phyloP scores from a whole-genome alignment of 805 yeast genomes.

The Starmerella geochares region DNA sequence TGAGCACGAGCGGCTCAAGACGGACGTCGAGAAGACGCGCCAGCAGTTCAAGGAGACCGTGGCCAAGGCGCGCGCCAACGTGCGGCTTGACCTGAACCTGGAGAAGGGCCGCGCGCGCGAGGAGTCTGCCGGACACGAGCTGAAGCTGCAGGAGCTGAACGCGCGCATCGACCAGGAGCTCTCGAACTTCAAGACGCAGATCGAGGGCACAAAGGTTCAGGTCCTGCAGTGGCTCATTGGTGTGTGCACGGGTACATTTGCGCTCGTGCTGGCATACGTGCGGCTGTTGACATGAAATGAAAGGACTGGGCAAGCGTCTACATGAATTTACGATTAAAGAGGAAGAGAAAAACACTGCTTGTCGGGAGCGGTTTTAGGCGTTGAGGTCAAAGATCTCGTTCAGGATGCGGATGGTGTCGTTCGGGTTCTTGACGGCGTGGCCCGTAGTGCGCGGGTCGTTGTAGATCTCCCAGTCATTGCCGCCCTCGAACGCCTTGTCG shows the following conservation, averaged over 20 bases:
- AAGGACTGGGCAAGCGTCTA: background rate
- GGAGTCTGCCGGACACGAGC: slow-evolving; percentile 83
- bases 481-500: slow-evolving; percentile 92
- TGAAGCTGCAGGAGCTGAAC: slow-evolving; percentile 88
- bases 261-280: slow-evolving; percentile 82
- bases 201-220: slow-evolving; percentile 89
- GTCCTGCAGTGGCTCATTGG: slow-evolving; percentile 98
- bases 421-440: slow-evolving; percentile 83
- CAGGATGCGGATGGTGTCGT: slow-evolving; percentile 75
- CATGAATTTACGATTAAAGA: background rate
- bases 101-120: slow-evolving; percentile 95
- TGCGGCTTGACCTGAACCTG: slow-evolving; percentile 76
- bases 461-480: slow-evolving; percentile 97
- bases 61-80: slow-evolving; percentile 80
- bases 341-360: background rate
- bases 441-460: slow-evolving; percentile 88
- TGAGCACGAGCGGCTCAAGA: slow-evolving; percentile 75
- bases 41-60: slow-evolving; percentile 83
- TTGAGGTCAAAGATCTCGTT: slow-evolving; percentile 54
- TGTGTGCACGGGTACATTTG: slow-evolving; percentile 96
- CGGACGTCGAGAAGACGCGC: slow-evolving; percentile 76
- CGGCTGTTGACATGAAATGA: slow-evolving; percentile 53
- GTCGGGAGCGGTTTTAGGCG: background rate
- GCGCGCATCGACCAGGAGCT: slow-evolving; percentile 93
- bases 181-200: slow-evolving; percentile 87